Base-by-base conservation (phyloP, 2,329 filamentous ascomycete genomes). In the Calonectria hongkongensis region DNA sequence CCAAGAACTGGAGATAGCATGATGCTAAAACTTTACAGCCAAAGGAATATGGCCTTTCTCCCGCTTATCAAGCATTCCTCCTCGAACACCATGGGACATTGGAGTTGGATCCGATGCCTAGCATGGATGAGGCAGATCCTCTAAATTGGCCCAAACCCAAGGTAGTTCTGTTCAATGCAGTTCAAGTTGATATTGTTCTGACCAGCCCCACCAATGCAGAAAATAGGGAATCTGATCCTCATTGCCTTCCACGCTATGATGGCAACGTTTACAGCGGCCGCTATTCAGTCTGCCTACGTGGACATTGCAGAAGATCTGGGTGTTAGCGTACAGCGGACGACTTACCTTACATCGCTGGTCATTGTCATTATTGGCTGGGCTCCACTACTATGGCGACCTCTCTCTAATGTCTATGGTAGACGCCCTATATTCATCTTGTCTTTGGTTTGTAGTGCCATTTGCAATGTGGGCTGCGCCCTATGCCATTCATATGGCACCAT, bases 221-320 rank as follows among this genome's bases (percentile, higher is more conserved):
- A 90, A 86, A 79, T 84, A 0, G 70, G 83, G 67, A 90, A 91
- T 71, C 81, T 92, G 0, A 69, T 86, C 13, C 85, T 91, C 12
- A 88, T 92, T 18, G 87, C 89, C 0, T 89, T 90, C 76, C 88
- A 91, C 69, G 88, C 89, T 33, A 87, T 87, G 81, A 91, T 91
- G 87, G 85, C 86, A 54, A 89, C 88, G 1, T 91, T 91, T 74
- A 88, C 85, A 1, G 88, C 89, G 0, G 85, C 89, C 0, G 82
- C 85, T 5, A 90, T 91, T 74, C 88, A 89, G 72, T 87, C 88
- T 2, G 89, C 88, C 4, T 92, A 88, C 76, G 85, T 86, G 56
- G 83, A 85, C 27, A 91, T 92, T 36, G 85, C 88, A 2, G 80
- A 83, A 36, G 89, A 91, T 56, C 81, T 91, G 2, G 81, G 81